Base-by-base conservation (phyloP, 140 eudicot genomes). In the Erigeron philadelphicus region DNA sequence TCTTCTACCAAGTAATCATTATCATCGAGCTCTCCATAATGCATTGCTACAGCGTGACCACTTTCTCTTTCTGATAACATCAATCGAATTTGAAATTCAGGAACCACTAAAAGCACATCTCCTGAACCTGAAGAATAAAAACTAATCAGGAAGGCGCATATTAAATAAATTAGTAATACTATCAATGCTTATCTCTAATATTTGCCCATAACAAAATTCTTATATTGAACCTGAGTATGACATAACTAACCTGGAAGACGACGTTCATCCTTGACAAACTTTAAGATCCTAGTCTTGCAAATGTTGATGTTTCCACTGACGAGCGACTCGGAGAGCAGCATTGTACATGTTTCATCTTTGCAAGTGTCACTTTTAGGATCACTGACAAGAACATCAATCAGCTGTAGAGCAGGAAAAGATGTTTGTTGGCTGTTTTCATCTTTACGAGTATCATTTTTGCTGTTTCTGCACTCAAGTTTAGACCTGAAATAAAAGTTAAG, bases 21-120 rank as follows among this genome's bases (percentile, higher is more conserved):
- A 69, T 74, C 83, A 35, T 85, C 95, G 31, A 82, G 64, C 18
- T 90, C 97, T 50, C 97, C 96, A 57, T 80, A 75, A 80, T 78
- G 83, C 84, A 88, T 68, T 69, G 90, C 83, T 54, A 90, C 95
- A 42, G 88, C 75, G 55, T 96, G 87, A 69, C 85, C 97, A 67
- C 72, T 76, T 67, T 80, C 83, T 66, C 80, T 82, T 80, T 82
- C 88, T 25, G 96, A 84, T 87, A 89, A 79, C 60, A 82, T 88
- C 83, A 90, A 17, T 76, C 86, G 80, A 50, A 76, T 83, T 61
- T 73, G 67, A 9, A 64, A 68, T 75, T 78, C 81, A 11, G 89
- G 84, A 46, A 64, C 74, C 60, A 69, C 8, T 16, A 71, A 44
- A 79, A 57, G 19, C 54, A 49, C 82, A 56, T 74, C 78, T 68